These are phyloP conservation scores for Teunomyces pallodes DNA, from an alignment of 805 yeast genomes.

Conservation along the genomic window DNA sequence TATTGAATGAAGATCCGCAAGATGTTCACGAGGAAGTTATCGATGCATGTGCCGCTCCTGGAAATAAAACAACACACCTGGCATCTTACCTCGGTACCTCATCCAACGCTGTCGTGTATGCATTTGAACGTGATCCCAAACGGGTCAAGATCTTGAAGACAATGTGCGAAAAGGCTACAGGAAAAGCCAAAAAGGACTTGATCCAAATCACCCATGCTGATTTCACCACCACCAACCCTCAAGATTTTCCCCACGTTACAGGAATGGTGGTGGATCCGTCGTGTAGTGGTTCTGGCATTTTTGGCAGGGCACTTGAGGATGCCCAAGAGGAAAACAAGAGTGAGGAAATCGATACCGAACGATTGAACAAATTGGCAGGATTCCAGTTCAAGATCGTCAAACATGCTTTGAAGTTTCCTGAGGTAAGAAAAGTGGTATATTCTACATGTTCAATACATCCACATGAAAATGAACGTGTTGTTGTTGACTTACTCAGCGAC, in stretches of 20 bases:
- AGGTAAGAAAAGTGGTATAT: slow-evolving; percentile 75
- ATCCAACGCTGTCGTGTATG: slow-evolving; percentile 50
- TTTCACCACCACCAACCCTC: slow-evolving; percentile 60
- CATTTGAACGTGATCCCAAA: slow-evolving; percentile 82
- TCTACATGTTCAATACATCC: slow-evolving; percentile 95
- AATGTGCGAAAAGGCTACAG: slow-evolving; percentile 74
- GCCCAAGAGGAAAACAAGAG: slow-evolving; percentile 44
- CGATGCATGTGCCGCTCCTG: slow-evolving; percentile 98
- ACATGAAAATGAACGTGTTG: slow-evolving; percentile 92
- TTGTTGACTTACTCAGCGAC: slow-evolving; percentile 70
- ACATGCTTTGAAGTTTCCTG: slow-evolving; percentile 84
- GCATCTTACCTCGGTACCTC: slow-evolving; percentile 58
- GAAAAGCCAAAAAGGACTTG: slow-evolving; percentile 21
- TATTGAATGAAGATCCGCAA: slow-evolving; percentile 53
- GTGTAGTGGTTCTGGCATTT: slow-evolving; percentile 96
- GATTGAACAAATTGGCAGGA: slow-evolving; percentile 72
- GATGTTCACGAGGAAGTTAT: slow-evolving; percentile 60
- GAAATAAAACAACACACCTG: slow-evolving; percentile 92
- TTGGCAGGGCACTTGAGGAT: slow-evolving; percentile 77
- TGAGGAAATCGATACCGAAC: slow-evolving; percentile 47
- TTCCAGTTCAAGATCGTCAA: slow-evolving; percentile 86
- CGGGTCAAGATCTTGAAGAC: slow-evolving; percentile 67
- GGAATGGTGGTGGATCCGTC: slow-evolving; percentile 94
- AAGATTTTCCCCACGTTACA: slow-evolving; percentile 60
- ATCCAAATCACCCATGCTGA: slow-evolving; percentile 60